Evolutionary conservation across 257 asterid genomes (phyloP).

Genomic region (Agastache rugosa): DNA sequence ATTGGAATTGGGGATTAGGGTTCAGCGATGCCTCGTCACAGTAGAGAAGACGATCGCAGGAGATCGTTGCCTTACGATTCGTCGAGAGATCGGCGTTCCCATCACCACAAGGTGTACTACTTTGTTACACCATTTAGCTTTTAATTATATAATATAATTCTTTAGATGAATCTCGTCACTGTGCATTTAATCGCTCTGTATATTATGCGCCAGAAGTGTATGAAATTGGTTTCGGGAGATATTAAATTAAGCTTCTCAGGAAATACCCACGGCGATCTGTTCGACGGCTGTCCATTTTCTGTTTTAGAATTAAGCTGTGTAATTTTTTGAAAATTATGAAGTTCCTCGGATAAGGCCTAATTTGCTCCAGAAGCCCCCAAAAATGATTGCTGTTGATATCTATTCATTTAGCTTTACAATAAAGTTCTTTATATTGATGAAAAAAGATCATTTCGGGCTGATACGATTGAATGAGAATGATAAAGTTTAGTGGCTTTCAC

Average conservation of each 20-base stretch:
- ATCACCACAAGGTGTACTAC: constrained; percentile 48
- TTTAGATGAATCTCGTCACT: background rate
- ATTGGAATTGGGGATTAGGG: constrained; percentile 34
- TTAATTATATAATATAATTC: constrained; percentile 4
- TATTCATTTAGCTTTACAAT: background rate
- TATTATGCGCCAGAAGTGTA: constrained; percentile 1
- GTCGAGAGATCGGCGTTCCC: constrained; percentile 53
- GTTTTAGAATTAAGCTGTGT: background rate
- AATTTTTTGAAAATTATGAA: background rate
- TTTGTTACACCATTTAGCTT: constrained; percentile 15
- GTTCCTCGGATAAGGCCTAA: background rate
- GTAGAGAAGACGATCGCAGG: constrained; percentile 57
- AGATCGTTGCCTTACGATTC: constrained; percentile 58
- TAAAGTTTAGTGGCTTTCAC: constrained; percentile 6
- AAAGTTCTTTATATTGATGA: background rate
- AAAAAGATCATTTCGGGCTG: background rate
- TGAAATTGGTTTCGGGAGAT: background rate
- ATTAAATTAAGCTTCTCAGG: constrained; percentile 3
- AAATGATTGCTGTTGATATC: background rate
- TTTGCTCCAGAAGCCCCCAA: background rate
- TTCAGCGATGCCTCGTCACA: constrained; percentile 56
- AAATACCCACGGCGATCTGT: background rate
- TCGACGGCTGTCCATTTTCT: background rate
- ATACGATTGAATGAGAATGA: background rate
- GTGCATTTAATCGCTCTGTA: background rate